Evolutionary conservation across 2,329 filamentous ascomycete genomes (phyloP), one percentile per base, ranked within the genome.

Genomic region (Pleomassaria siparia): DNA sequence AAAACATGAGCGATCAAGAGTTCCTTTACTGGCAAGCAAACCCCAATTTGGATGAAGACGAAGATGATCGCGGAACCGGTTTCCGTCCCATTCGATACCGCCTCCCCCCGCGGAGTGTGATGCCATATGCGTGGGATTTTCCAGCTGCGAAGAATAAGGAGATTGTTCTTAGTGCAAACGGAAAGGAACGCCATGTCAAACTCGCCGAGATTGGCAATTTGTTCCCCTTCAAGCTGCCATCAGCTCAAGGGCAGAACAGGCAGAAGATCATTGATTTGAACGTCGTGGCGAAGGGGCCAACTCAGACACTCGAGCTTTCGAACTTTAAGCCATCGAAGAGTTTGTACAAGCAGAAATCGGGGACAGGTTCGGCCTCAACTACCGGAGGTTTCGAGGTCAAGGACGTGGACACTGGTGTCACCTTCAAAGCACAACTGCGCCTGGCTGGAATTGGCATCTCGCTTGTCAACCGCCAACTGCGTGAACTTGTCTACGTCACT

Each of bases 71-170:
- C 44, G 76, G 85, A 47, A 91, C 89, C 44, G 89, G 90, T 3
- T 99, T 94, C 89, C 87, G 89, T 55, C 91, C 91, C 2, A 89
- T 99, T 52, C 82, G 90, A 44, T 99, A 99, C 72, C 87, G 92
- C 25, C 78, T 99, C 24, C 95, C 95, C 2, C 86, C 92, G 11
- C 82, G 94, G 50, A 97, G 92, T 71, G 96, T 99, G 71, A 99
- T 99, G 94, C 94, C 95, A 0, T 99, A 99, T 64, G 92, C 94
- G 1, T 99, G 94, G 94, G 95, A 99, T 67, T 99, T 96, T 72
- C 95, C 94, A 1, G 92, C 94, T 1, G 91, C 91, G n/a, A 96
- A 95, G 74, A 87, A 89, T 73, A 95, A 94, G 63, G 94, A 96
- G 67, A 82, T 99, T 30, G 84, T 97, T 41, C 84, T 99, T 64